Percentiles rank a stretch among this genome's conserved stretches.
phyloP scores from a whole-genome alignment of 2,329 filamentous ascomycete genomes.

The Chaetomiaceae sp. region DNA sequence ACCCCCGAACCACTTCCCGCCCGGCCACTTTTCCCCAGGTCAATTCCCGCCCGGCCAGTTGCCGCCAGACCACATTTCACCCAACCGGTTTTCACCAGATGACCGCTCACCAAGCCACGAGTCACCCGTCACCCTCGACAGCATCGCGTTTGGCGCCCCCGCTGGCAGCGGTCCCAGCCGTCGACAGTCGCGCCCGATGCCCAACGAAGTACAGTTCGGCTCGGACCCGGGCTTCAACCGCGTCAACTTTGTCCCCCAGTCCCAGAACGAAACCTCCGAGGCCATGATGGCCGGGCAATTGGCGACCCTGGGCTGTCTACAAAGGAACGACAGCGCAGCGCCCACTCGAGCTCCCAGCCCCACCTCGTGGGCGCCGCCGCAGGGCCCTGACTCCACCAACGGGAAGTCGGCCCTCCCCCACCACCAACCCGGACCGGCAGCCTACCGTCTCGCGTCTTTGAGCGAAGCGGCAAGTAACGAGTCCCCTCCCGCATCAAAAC shows the following conservation, averaged over 20 bases:
- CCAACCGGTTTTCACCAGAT: background rate
- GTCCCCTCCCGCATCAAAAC: background rate
- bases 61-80: slow-evolving; percentile 10
- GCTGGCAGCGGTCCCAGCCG: slow-evolving; percentile 19
- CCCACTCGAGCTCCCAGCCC: slow-evolving; percentile 59
- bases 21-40: too few species aligned
- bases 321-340: slow-evolving; percentile 51
- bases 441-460: background rate
- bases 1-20: too few species aligned
- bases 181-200: slow-evolving; percentile 11
- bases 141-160: slow-evolving; percentile 37
- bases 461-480: background rate
- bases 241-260: slow-evolving; percentile 53
- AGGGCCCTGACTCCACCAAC: slow-evolving; percentile 20
- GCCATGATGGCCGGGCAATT: slow-evolving; percentile 52
- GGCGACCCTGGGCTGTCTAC: slow-evolving; percentile 52
- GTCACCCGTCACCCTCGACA: slow-evolving; percentile 32
- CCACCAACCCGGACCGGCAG: background rate
- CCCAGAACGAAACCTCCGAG: slow-evolving; percentile 54
- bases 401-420: slow-evolving; percentile 6
- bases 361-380: slow-evolving; percentile 21
- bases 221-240: slow-evolving; percentile 61
- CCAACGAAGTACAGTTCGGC: slow-evolving; percentile 56
- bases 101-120: slow-evolving; percentile 28
- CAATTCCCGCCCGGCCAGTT: background rate